Base-by-base conservation (phyloP, 495 filamentous ascomycete genomes). In the Podospora fimiseda region DNA sequence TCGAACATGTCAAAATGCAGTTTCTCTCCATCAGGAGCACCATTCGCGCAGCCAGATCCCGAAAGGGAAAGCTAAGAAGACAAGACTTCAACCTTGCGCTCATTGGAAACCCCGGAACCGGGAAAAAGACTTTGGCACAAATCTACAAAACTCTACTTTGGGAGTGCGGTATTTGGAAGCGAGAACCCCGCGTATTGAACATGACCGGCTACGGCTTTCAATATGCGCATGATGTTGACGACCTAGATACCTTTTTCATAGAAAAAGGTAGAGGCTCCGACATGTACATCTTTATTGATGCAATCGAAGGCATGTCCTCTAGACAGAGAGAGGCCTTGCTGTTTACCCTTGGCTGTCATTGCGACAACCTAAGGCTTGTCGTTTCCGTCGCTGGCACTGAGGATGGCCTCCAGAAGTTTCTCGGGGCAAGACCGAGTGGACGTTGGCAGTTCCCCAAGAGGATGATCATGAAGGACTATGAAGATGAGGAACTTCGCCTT, bases 71-170 rank as follows among this genome's bases (percentile, higher is more conserved):
- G 64, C 77, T 58, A 43, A 81, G 14, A 72, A 53, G 62, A 0
- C 78, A 85, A 43, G 62, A 83, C 18, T 80, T 84, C 58, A 75
- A 78, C 20, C 62, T 71, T 1, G 72, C 74, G 1, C 64, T 88
- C 2, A 66, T 85, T 6, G 84, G 84, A 1, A 86, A 86, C 56
- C 80, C 82, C 6, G 83, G 83, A 30, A 86, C 81, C 40, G 81
- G 81, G 16, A 88, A 87, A 70, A 86, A 81, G 2, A 87, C 83
- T 0, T 76, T 86, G 24, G 84, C 83, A 36, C 72, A 79, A 4
- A 67, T 83, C 1, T 88, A 87, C 58, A 79, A 78, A 9, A 74
- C 74, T 22, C 80, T 84, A 45, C 60, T 88, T 15, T 48, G 67
- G 2, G 61, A 76, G 1, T 60, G 81, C 1, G 79, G 75, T 0